Evolutionary conservation across 208 protist species (phyloP).

Genomic region (Leishmania gerbilli): DNA sequence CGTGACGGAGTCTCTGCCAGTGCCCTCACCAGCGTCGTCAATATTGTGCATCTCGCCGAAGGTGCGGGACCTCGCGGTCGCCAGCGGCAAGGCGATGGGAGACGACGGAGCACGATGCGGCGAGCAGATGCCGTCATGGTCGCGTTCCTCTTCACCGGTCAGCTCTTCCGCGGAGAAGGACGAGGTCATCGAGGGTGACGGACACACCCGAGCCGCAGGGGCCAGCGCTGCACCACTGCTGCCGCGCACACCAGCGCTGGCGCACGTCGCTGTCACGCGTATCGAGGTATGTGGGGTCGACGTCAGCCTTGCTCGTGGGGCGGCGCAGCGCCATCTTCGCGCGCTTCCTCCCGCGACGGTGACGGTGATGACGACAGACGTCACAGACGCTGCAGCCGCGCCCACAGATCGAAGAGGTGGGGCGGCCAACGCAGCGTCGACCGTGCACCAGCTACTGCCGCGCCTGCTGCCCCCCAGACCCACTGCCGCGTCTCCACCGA

Average conservation of each 20-base stretch:
- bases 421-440: background rate
- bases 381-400: background rate
- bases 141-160: background rate
- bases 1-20: constrained; percentile 9
- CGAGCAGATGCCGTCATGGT: background rate
- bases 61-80: background rate
- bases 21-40: background rate
- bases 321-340: constrained; percentile 16
- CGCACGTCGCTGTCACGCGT: constrained; percentile 19
- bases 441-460: constrained; percentile 2
- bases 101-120: background rate
- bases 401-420: background rate
- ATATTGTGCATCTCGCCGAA: background rate
- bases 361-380: constrained; percentile 4
- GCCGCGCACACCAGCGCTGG: constrained; percentile 8
- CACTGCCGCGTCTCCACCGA: background rate
- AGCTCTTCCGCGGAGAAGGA: background rate
- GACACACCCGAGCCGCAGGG: background rate
- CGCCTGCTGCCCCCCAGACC: background rate
- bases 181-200: background rate
- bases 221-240: background rate
- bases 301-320: constrained; percentile 18
- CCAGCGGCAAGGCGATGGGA: background rate
- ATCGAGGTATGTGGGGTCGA: constrained; percentile 25
- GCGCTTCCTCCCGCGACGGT: constrained; percentile 17